phyloP scores from a whole-genome alignment of 352 stramenopile species.

The Phytophthora pinifolia region DNA sequence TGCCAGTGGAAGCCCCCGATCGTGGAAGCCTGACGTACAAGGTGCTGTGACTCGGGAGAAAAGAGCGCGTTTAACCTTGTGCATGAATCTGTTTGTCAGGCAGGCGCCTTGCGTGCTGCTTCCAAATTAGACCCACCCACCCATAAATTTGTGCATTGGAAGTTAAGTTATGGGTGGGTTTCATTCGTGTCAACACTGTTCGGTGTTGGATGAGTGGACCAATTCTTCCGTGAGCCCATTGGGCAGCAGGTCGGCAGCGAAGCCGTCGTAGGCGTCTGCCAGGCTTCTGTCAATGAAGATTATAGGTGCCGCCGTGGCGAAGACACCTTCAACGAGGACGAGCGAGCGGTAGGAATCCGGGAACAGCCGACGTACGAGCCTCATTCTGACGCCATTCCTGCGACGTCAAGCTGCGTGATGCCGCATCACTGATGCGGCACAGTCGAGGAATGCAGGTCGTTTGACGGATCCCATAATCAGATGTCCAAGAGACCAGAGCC shows the following conservation, averaged over 20 bases:
- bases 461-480: too few relatives aligned
- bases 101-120: too few relatives aligned
- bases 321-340: constrained; percentile 14
- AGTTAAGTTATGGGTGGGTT: too few relatives aligned
- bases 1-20: constrained; percentile 10
- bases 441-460: constrained; percentile 5
- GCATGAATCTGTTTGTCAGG: constrained; percentile 7
- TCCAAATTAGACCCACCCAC: too few relatives aligned
- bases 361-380: not conserved
- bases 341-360: constrained; percentile 5
- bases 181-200: too few relatives aligned
- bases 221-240: constrained; percentile 4
- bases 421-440: too few relatives aligned
- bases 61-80: not conserved
- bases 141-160: too few relatives aligned
- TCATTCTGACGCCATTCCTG: not conserved
- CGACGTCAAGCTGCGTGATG: not conserved
- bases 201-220: not conserved
- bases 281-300: too few relatives aligned
- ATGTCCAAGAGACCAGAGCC: not conserved
- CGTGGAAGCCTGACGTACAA: constrained; percentile 24
- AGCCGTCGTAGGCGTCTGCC: too few relatives aligned
- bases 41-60: constrained; percentile 20
- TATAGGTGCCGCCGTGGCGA: too few relatives aligned
- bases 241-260: too few relatives aligned